Evolutionary conservation across 2,329 filamentous ascomycete genomes (phyloP).

Genomic region (Dryadomyces quercus-mongolicae): DNA sequence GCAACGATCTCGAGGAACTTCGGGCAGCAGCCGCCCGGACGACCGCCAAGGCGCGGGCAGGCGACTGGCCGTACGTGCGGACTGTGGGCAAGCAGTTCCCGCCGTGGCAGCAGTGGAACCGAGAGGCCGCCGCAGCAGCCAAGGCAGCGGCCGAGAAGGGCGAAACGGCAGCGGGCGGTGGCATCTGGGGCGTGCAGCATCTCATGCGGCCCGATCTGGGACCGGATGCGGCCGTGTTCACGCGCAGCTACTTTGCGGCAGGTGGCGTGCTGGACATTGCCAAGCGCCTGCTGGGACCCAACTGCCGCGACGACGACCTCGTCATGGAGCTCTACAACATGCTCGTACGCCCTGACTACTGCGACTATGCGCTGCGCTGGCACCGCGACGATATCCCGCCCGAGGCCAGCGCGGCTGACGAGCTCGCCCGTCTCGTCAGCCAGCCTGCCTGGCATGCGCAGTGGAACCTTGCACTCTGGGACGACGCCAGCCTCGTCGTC

Average conservation of each 20-base stretch:
- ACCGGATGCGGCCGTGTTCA: conserved; percentile 48
- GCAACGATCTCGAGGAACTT: conserved; percentile 40
- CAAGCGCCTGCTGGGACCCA: conserved; percentile 46
- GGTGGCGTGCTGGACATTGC: conserved; percentile 49
- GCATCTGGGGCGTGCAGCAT: conserved; percentile 87
- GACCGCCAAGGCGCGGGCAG: conserved; percentile 51
- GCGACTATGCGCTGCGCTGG: conserved; percentile 66
- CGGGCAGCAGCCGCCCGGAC: conserved; percentile 45
- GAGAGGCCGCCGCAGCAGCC: conserved; percentile 10
- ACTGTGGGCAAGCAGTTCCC: conserved; percentile 86
- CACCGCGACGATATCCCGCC: conserved; percentile 73
- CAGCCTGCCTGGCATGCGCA: conserved; percentile 63
- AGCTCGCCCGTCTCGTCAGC: conserved; percentile 42
- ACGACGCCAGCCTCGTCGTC: conserved; percentile 61
- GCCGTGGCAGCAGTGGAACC: conserved; percentile 54
- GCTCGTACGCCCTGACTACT: conserved; percentile 55
- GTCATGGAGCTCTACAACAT: conserved; percentile 86
- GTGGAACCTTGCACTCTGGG: conserved; percentile 75
- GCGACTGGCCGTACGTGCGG: conserved; percentile 69
- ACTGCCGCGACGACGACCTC: conserved; percentile 44
- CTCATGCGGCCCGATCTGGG: conserved; percentile 60
- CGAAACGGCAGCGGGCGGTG: background rate
- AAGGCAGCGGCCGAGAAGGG: conserved; percentile 12
- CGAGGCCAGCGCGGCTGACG: conserved; percentile 53
- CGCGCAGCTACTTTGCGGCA: conserved; percentile 58